These are phyloP conservation scores for Coprinellus micaceus DNA, from an alignment of 768 basidiomycete genomes.

Conservation along the genomic window DNA sequence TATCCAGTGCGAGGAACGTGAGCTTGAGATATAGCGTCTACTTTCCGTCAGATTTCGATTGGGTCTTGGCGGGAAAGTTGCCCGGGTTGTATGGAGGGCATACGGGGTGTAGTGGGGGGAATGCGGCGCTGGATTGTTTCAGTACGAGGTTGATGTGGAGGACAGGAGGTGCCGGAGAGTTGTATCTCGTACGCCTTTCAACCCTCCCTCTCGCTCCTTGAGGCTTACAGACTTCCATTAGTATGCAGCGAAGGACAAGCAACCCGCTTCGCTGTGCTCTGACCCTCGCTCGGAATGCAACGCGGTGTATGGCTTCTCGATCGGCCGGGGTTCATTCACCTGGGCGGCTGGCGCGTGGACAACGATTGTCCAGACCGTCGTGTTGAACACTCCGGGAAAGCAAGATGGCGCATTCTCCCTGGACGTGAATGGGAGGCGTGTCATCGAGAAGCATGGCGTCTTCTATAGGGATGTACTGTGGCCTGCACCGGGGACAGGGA, in stretches of 20 bases:
- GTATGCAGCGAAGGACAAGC: conserved; percentile 76
- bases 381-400: conserved; percentile 69
- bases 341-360: conserved; percentile 70
- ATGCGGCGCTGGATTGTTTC: conserved; percentile 70
- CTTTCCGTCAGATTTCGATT: conserved; percentile 72
- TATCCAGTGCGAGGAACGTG: conserved; percentile 48
- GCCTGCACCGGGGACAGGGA: background rate
- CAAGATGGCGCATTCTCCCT: conserved; percentile 65
- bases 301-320: conserved; percentile 63
- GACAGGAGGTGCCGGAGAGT: conserved; percentile 60
- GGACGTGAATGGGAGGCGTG: conserved; percentile 55
- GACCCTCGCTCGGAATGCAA: conserved; percentile 63
- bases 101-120: conserved; percentile 67
- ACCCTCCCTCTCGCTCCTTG: background rate
- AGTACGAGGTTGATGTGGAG: conserved; percentile 88
- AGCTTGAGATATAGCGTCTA: conserved; percentile 69
- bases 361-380: conserved; percentile 61
- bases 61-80: conserved; percentile 79
- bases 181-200: conserved; percentile 57
- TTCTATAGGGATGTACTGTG: conserved; percentile 51
- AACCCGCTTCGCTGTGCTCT: conserved; percentile 54
- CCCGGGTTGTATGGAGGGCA: conserved; percentile 78
- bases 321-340: conserved; percentile 68
- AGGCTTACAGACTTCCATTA: conserved; percentile 19
- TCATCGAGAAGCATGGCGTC: conserved; percentile 53